A percentile compares a stretch with the other conserved stretches of the same genome.
phyloP scores from a whole-genome alignment of 305 asterid species.

The Fraxinus baroniana region DNA sequence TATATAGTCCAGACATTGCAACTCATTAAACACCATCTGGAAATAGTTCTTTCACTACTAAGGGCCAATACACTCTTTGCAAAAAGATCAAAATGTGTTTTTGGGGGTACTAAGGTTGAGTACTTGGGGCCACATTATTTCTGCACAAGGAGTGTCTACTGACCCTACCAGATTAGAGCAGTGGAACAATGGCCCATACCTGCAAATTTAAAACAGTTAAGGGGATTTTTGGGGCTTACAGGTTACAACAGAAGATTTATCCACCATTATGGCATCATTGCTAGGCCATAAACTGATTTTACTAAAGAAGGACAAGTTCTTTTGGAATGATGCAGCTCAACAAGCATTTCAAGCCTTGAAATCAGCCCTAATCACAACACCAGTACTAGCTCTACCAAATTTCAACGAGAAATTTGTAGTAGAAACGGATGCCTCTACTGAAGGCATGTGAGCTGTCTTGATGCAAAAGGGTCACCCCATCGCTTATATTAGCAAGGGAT shows the following conservation, averaged over 20 bases:
- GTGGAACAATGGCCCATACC: background rate
- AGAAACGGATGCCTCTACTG: background rate
- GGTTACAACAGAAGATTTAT: background rate
- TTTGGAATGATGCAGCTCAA: background rate
- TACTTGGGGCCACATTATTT: background rate
- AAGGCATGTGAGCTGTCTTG: background rate
- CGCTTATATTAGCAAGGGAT: background rate
- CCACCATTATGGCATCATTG: background rate
- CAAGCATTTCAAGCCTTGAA: background rate
- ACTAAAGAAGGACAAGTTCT: background rate
- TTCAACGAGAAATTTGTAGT: background rate
- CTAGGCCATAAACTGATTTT: background rate
- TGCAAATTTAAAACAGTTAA: background rate
- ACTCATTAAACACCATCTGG: background rate
- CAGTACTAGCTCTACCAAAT: background rate
- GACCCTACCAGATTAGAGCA: background rate
- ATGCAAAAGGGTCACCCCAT: background rate
- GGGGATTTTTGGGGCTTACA: background rate
- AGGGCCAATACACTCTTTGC: background rate
- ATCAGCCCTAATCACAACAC: background rate
- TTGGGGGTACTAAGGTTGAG: background rate
- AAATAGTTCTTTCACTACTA: background rate
- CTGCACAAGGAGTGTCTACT: background rate
- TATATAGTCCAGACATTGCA: background rate
- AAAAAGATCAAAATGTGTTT: background rate